Percentiles rank a stretch among this genome's conserved stretches.
These are phyloP conservation scores for Agrocybe pediades DNA, from an alignment of 768 basidiomycete species.

Conservation along the genomic window DNA sequence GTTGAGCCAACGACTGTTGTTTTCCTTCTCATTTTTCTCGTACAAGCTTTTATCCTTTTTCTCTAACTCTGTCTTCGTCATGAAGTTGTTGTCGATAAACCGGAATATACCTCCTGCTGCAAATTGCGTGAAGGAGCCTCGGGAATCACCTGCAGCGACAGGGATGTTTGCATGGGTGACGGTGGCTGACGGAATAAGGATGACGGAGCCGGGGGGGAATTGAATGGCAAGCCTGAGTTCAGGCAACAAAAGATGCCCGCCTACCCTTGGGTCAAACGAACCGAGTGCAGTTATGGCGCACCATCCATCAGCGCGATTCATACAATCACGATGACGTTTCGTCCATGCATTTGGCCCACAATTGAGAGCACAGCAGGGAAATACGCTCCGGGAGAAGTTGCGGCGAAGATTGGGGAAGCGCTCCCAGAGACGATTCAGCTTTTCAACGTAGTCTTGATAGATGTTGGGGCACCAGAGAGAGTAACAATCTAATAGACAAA, in stretches of 20 bases:
- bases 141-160: conserved; percentile 11
- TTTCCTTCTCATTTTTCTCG: too few relatives aligned
- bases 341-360: not conserved
- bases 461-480: conserved; percentile 5
- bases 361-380: not conserved
- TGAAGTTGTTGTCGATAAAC: conserved; percentile 15
- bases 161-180: conserved; percentile 4
- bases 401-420: conserved; percentile 6
- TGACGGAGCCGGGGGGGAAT: not conserved
- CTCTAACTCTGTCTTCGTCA: not conserved
- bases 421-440: not conserved
- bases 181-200: not conserved
- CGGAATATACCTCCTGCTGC: conserved; percentile 20
- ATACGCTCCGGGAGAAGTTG: not conserved
- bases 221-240: not conserved
- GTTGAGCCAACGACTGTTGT: too few relatives aligned
- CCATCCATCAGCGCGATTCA: not conserved
- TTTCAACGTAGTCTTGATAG: conserved; percentile 5
- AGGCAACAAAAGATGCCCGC: not conserved
- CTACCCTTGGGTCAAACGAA: conserved; percentile 13
- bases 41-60: not conserved
- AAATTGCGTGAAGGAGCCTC: conserved; percentile 22
- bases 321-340: not conserved
- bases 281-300: conserved; percentile 5
- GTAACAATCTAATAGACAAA: not conserved